A percentile compares a stretch with the other conserved stretches of the same genome.
phyloP scores from a whole-genome alignment of 495 filamentous ascomycete genomes.

The Astrocystis sublimbata region DNA sequence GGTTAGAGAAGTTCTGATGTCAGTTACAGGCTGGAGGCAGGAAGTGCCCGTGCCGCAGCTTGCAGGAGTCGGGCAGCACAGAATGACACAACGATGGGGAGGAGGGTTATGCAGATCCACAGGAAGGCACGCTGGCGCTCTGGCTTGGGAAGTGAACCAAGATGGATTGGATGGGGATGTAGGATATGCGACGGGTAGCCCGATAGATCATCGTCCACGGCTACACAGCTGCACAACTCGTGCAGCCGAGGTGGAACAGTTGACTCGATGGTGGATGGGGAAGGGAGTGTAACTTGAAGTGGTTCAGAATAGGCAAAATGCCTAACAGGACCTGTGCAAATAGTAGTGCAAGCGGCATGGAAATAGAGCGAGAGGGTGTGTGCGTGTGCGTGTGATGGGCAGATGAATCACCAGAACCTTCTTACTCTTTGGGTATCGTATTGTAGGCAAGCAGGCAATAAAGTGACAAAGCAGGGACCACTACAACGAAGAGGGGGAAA shows the following conservation, averaged over 20 bases:
- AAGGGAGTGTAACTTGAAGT: neutral
- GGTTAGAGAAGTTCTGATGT: constrained; percentile 43
- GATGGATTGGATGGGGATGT: too few relatives aligned
- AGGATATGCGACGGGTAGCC: neutral
- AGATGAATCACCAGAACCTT: neutral
- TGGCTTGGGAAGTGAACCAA: neutral
- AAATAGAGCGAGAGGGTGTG: neutral
- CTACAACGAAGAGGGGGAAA: too few relatives aligned
- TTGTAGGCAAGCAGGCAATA: neutral
- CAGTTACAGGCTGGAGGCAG: constrained; percentile 39
- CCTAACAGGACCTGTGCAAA: neutral
- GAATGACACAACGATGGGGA: constrained; percentile 4
- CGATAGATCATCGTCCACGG: too few relatives aligned
- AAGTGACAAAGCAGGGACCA: constrained; percentile 18
- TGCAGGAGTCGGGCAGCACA: constrained; percentile 36
- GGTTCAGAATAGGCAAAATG: constrained; percentile 11
- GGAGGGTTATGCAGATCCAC: neutral
- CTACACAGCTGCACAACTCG: constrained; percentile 13
- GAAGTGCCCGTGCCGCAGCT: constrained; percentile 43
- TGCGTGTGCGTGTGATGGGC: too few relatives aligned
- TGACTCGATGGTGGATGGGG: neutral
- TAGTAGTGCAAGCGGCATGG: neutral
- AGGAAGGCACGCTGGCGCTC: constrained; percentile 8
- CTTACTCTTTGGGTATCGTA: constrained; percentile 6
- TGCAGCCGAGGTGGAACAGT: constrained; percentile 10